Evolutionary conservation across 2,329 filamentous ascomycete genomes (phyloP), one percentile per base, ranked within the genome.

Genomic region (Septoria petroselini): DNA sequence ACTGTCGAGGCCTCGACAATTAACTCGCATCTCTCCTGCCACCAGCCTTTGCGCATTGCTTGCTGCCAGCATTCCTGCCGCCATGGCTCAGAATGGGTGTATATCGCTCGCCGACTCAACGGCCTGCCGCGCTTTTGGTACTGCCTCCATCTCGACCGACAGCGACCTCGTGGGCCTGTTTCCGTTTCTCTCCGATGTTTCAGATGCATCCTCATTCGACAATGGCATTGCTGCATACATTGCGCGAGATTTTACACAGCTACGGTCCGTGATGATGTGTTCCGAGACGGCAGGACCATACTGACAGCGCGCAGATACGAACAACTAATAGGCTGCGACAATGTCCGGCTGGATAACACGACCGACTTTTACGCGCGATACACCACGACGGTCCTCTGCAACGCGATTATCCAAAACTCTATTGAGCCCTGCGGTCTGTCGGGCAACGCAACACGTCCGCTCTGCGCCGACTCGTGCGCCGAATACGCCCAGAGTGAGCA

Each of bases 391-490:
- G 85, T 94, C 57, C 79, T 98, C 58, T 98, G 93, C 78, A 97
- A 94, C 75, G 80, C 88, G 58, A 86, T 98, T 65, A 81, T 98
- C 42, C 93, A 98, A 70, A 91, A 89, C 66, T 97, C 93, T 4
- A 82, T 85, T 62, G 66, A 72, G 8, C 66, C 78, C 19, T 98
- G 93, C 71, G 71, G 73, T 15, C 73, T 94, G 38, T 79, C 84
- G 0, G 69, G 76, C n/a, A 71, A 77, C 23, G 73, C 84, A 34
- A 82, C 87, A 4, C 76, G 76, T 51, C 90, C 93, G 1, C 75
- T 97, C 12, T 98, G 93, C 70, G 93, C 91, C 38, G 86, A 93
- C 56, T 85, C 87, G 57, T 98, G 93, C 70, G 88, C 89, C 55
- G 78, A 91, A 66, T 89, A 85, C 66, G 91, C 91, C 27, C 83